phyloP scores from a whole-genome alignment of 2,329 filamentous ascomycete genomes.

The Pseudogymnoascus sp. region DNA sequence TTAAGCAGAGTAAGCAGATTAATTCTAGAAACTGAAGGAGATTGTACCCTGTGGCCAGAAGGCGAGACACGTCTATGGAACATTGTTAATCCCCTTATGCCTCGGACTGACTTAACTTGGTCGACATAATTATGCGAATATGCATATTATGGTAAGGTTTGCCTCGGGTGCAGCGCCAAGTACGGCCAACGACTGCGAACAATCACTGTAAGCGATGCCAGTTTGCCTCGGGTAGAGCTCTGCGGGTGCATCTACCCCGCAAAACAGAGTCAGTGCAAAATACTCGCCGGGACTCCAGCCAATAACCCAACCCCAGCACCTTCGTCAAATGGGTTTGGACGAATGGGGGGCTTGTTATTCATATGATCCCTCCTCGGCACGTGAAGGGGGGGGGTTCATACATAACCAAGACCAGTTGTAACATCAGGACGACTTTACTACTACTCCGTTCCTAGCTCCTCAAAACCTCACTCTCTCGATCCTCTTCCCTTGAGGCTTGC shows the following conservation, averaged over 20 bases:
- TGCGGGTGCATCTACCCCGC: not conserved
- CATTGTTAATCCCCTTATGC: not conserved
- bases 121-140: not conserved
- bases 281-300: not conserved
- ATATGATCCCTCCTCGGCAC: conserved; percentile 4
- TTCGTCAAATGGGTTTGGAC: not conserved
- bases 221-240: conserved; percentile 5
- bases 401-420: not conserved
- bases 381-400: not conserved
- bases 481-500: not conserved
- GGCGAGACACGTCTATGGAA: not conserved
- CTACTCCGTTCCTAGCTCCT: not conserved
- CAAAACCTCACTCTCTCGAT: not conserved
- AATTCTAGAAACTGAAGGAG: not conserved
- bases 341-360: not conserved
- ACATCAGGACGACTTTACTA: not conserved
- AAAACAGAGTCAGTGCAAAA: not conserved
- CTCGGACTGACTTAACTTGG: not conserved
- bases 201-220: not conserved
- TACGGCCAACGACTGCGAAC: not conserved
- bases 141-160: not conserved
- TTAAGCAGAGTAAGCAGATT: not conserved
- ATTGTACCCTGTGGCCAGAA: not conserved
- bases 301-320: not conserved
- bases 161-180: not conserved